Percentiles rank a stretch among this genome's conserved stretches.
Evolutionary conservation across 768 basidiomycete genomes (phyloP).

Genomic region (Leccinum pellstonianum): DNA sequence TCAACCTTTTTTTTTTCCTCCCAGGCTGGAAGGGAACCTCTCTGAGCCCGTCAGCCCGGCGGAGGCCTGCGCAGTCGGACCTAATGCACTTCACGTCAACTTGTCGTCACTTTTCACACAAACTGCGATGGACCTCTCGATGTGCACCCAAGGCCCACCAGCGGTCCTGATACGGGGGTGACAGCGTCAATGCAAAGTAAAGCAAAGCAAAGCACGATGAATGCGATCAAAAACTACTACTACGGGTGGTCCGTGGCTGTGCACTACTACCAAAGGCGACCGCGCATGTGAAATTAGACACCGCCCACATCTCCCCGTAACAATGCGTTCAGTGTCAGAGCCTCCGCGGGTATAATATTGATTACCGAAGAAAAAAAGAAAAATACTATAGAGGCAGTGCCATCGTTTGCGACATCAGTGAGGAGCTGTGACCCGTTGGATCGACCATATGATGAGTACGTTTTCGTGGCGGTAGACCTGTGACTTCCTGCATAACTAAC

Average conservation of each 20-base stretch:
- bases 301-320: constrained; percentile 15
- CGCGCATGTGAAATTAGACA: constrained; percentile 17
- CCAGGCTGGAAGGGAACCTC: constrained; percentile 5
- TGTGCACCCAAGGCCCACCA: constrained; percentile 12
- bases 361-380: constrained; percentile 20
- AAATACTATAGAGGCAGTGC: constrained; percentile 48
- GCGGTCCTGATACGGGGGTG: constrained; percentile 24
- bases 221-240: constrained; percentile 3
- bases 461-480: constrained; percentile 55
- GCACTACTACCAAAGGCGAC: constrained; percentile 10
- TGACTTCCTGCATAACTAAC: constrained; percentile 45
- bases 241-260: constrained; percentile 6
- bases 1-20: constrained; percentile 1
- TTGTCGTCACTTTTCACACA: constrained; percentile 20
- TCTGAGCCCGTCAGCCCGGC: constrained; percentile 4
- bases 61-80: constrained; percentile 4
- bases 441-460: constrained; percentile 67
- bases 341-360: constrained; percentile 17
- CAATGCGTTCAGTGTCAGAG: constrained; percentile 15
- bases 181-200: constrained; percentile 19
- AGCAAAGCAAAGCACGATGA: constrained; percentile 15
- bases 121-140: constrained; percentile 8
- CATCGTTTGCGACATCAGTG: constrained; percentile 57
- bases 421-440: constrained; percentile 46
- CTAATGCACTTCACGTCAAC: constrained; percentile 16